Conservation (phyloP, 805 yeast species). For the Wickerhamiella dianesei region DNA sequence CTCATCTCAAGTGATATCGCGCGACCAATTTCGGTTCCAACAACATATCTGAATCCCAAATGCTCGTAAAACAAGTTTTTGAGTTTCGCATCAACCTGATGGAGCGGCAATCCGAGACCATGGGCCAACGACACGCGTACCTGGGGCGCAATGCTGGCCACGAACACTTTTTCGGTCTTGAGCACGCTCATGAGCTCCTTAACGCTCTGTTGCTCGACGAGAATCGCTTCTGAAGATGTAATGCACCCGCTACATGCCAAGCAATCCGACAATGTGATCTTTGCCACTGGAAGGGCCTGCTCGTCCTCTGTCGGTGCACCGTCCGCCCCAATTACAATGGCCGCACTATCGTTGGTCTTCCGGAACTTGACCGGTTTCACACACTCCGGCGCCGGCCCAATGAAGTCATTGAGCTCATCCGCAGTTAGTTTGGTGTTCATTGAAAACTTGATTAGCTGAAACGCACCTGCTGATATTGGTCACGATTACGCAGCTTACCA, state of each 20-base stretch:
- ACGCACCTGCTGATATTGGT: not conserved
- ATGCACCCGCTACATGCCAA: constrained; percentile 95
- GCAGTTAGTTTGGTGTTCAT: constrained; percentile 86
- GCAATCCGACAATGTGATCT: constrained; percentile 82
- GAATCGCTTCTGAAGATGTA: constrained; percentile 91
- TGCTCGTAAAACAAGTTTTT: constrained; percentile 41
- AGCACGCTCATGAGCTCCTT: constrained; percentile 56
- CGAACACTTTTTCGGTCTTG: constrained; percentile 34
- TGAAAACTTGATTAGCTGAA: not conserved
- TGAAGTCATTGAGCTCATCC: constrained; percentile 90
- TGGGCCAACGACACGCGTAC: constrained; percentile 68
- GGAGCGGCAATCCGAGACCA: constrained; percentile 42
- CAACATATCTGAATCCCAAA: constrained; percentile 59
- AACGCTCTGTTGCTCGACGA: constrained; percentile 83
- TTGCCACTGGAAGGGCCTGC: constrained; percentile 47
- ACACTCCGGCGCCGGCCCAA: constrained; percentile 88
- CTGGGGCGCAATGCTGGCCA: constrained; percentile 75
- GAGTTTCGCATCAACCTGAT: constrained; percentile 47
- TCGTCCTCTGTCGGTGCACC: constrained; percentile 61
- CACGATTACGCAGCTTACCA: not conserved
- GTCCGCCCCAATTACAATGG: constrained; percentile 43
- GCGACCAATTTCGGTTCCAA: constrained; percentile 78
- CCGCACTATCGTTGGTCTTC: constrained; percentile 27
- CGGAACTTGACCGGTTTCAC: constrained; percentile 62
- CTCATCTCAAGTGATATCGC: constrained; percentile 43